Conservation (phyloP, 2,329 filamentous ascomycete genomes). For the Cercospora sp. region DNA sequence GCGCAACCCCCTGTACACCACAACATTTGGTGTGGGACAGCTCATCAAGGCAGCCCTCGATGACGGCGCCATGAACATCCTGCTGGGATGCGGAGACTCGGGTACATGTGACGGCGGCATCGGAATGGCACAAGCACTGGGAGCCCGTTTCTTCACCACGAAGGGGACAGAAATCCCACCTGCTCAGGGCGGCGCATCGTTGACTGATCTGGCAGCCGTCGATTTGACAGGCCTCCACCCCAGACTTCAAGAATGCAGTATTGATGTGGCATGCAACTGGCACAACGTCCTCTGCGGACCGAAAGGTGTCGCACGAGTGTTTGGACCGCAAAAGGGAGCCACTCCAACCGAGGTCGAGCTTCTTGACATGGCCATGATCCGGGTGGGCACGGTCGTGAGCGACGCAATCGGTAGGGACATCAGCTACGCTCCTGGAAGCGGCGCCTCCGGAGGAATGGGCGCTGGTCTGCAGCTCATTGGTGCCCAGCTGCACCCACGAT, state of each 20-base stretch:
- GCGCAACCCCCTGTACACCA: slow-evolving; percentile 52
- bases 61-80: slow-evolving; percentile 48
- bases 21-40: slow-evolving; percentile 55
- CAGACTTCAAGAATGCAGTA: slow-evolving; percentile 40
- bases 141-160: slow-evolving; percentile 46
- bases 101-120: slow-evolving; percentile 56
- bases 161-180: slow-evolving; percentile 42
- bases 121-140: slow-evolving; percentile 57
- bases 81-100: slow-evolving; percentile 57
- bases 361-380: slow-evolving; percentile 48
- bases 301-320: slow-evolving; percentile 52
- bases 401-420: slow-evolving; percentile 42
- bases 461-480: slow-evolving; percentile 53
- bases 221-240: slow-evolving; percentile 46
- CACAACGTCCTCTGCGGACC: slow-evolving; percentile 54
- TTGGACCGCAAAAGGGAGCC: slow-evolving; percentile 56
- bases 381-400: slow-evolving; percentile 42
- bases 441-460: slow-evolving; percentile 55
- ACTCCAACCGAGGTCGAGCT: slow-evolving; percentile 45
- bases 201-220: slow-evolving; percentile 43
- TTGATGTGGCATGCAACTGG: slow-evolving; percentile 56
- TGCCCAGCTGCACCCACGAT: slow-evolving; percentile 49
- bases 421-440: slow-evolving; percentile 47
- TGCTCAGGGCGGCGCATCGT: slow-evolving; percentile 46
- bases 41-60: slow-evolving; percentile 51